Conservation (phyloP, 1,284 basidiomycete genomes). For the Caloboletus inedulis region DNA sequence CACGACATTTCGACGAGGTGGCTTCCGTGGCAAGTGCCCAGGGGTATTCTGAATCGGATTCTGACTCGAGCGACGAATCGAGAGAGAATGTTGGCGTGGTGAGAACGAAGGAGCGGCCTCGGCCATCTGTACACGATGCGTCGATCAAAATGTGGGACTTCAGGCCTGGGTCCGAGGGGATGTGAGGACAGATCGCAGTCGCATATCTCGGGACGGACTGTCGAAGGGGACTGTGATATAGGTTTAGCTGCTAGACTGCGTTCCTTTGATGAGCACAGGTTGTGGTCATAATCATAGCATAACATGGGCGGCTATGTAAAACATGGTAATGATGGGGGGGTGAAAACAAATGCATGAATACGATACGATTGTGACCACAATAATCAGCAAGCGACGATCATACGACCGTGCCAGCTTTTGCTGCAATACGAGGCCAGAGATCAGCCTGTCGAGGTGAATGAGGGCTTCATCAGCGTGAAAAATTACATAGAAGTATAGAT, state of each 20-base stretch:
- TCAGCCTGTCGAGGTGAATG: conserved; percentile 63
- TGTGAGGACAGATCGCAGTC: not conserved
- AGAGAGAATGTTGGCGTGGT: not conserved
- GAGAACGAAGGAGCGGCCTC: conserved; percentile 13
- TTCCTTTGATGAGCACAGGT: not conserved
- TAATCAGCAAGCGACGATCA: conserved; percentile 36
- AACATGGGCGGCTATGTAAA: conserved; percentile 19
- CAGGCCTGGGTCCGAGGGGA: not conserved
- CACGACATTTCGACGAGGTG: conserved; percentile 52
- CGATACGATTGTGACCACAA: conserved; percentile 16
- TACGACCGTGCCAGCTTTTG: conserved; percentile 98
- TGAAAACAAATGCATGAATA: conserved; percentile 11
- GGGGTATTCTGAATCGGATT: conserved; percentile 12
- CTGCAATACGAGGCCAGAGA: conserved; percentile 99
- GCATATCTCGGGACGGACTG: not conserved
- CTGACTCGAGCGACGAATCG: conserved; percentile 12
- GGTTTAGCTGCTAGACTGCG: not conserved
- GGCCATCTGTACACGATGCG: conserved; percentile 26
- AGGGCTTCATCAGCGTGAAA: not conserved
- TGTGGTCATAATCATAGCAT: conserved; percentile 25
- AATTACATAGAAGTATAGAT: not conserved
- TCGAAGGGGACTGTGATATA: not conserved
- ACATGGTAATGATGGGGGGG: conserved; percentile 12
- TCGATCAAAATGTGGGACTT: conserved; percentile 32
- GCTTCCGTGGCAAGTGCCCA: not conserved